Conservation (phyloP, 2,329 filamentous ascomycete genomes). For the Cercospora beticola region DNA sequence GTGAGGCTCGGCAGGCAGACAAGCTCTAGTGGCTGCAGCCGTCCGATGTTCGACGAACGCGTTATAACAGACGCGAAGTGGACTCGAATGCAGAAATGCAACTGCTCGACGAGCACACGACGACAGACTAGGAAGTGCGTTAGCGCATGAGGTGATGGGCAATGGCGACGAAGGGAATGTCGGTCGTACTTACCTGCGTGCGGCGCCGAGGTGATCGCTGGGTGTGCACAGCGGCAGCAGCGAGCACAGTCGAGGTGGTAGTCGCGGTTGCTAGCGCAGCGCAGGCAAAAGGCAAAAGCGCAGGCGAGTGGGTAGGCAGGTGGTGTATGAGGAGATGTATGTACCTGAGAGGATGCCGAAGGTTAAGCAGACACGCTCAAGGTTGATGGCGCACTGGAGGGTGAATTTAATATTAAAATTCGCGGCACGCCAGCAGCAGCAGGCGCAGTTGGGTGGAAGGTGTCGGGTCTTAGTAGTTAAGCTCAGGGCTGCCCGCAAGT, state of each 20-base stretch:
- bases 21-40: neutral
- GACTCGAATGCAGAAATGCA: neutral
- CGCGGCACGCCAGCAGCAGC: conserved; percentile 14
- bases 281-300: conserved; percentile 7
- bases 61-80: neutral
- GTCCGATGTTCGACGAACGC: neutral
- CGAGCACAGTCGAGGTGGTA: neutral
- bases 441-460: conserved; percentile 10
- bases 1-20: neutral
- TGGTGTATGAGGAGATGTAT: conserved; percentile 23
- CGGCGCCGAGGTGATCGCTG: conserved; percentile 6
- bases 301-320: conserved; percentile 2
- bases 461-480: conserved; percentile 14
- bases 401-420: conserved; percentile 22
- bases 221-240: neutral
- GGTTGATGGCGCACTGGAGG: conserved; percentile 30
- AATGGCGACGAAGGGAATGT: neutral
- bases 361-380: conserved; percentile 28
- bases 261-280: conserved; percentile 18
- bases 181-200: neutral
- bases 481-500: conserved; percentile 11
- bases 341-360: conserved; percentile 27
- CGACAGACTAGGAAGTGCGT: conserved; percentile 11
- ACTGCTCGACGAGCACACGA: neutral
- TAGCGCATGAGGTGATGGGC: conserved; percentile 1